A percentile compares a stretch with the other conserved stretches of the same genome.
phyloP scores from a whole-genome alignment of 352 stramenopile species.

The Globisporangium takayamanum region DNA sequence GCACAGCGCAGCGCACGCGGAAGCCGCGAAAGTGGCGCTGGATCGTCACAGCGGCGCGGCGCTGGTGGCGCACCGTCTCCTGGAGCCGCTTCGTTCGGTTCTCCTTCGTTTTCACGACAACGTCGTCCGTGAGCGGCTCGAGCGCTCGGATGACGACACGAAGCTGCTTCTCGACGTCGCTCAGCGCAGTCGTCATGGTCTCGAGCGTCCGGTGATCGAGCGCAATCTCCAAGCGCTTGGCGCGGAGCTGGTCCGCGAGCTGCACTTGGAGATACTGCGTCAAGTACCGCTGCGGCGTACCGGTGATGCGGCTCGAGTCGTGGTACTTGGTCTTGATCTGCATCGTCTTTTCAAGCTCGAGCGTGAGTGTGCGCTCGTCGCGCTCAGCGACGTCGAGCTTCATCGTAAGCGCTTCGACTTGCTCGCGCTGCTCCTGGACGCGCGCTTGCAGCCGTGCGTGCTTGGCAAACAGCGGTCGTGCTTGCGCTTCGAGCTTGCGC shows the following conservation, averaged over 20 bases:
- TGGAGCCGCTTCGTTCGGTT: slow-evolving; percentile 62
- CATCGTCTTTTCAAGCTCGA: slow-evolving; percentile 79
- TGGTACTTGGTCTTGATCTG: slow-evolving; percentile 84
- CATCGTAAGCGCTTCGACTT: slow-evolving; percentile 33
- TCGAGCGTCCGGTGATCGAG: slow-evolving; percentile 53
- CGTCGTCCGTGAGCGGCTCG: slow-evolving; percentile 78
- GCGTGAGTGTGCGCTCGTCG: slow-evolving; percentile 47
- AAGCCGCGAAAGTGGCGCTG: slow-evolving; percentile 80
- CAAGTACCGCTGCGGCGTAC: slow-evolving; percentile 86
- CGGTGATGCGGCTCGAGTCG: slow-evolving; percentile 79
- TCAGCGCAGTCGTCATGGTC: slow-evolving; percentile 42
- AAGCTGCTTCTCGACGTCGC: slow-evolving; percentile 64
- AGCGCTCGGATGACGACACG: slow-evolving; percentile 68
- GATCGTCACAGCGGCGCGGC: slow-evolving; percentile 58
- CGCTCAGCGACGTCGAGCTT: slow-evolving; percentile 39
- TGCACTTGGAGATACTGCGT: slow-evolving; percentile 92
- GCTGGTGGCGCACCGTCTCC: slow-evolving; percentile 57
- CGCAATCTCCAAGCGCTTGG: slow-evolving; percentile 58
- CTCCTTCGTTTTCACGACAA: slow-evolving; percentile 71
- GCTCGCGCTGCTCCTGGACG: slow-evolving; percentile 40
- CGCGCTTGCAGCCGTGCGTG: slow-evolving; percentile 30
- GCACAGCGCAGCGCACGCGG: slow-evolving; percentile 55
- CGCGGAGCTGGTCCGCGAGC: slow-evolving; percentile 76
- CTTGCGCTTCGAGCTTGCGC: slow-evolving; percentile 58
- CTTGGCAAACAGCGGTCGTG: slow-evolving; percentile 66